Percentiles rank a stretch among this genome's conserved stretches.
These are phyloP conservation scores for Myxozyma kluyveri DNA, from an alignment of 805 yeast species.

Conservation along the genomic window DNA sequence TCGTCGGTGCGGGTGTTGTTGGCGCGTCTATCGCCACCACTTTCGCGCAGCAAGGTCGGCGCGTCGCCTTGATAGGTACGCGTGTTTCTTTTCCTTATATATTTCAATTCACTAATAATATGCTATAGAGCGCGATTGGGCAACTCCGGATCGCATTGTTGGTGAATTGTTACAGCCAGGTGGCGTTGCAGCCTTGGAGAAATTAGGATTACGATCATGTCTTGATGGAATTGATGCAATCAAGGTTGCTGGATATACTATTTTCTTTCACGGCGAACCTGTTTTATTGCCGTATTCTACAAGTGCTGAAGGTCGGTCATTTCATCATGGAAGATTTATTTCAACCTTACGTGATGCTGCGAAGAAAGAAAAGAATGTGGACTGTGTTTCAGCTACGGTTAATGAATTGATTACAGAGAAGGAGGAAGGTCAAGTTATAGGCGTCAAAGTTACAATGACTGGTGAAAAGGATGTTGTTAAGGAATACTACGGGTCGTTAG, in stretches of 20 bases:
- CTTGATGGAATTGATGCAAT: conserved; percentile 74
- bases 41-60: conserved; percentile 84
- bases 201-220: conserved; percentile 78
- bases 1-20: conserved; percentile 97
- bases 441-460: conserved; percentile 54
- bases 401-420: conserved; percentile 58
- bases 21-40: conserved; percentile 93
- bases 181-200: conserved; percentile 79
- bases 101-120: neutral
- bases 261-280: conserved; percentile 58
- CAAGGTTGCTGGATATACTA: conserved; percentile 74
- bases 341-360: conserved; percentile 72
- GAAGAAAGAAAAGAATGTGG: conserved; percentile 62
- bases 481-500: conserved; percentile 59
- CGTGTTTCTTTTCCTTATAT: neutral
- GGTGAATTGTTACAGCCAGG: conserved; percentile 98
- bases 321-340: conserved; percentile 89
- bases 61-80: conserved; percentile 55
- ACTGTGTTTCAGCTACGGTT: conserved; percentile 81
- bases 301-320: conserved; percentile 68
- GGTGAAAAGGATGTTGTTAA: conserved; percentile 36
- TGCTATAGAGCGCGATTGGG: conserved; percentile 74
- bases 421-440: conserved; percentile 57
- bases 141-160: conserved; percentile 90
- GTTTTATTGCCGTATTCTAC: conserved; percentile 67